Evolutionary conservation across 2,329 filamentous ascomycete genomes (phyloP), one percentile per base, ranked within the genome.

Genomic region (Exophiala sp.): DNA sequence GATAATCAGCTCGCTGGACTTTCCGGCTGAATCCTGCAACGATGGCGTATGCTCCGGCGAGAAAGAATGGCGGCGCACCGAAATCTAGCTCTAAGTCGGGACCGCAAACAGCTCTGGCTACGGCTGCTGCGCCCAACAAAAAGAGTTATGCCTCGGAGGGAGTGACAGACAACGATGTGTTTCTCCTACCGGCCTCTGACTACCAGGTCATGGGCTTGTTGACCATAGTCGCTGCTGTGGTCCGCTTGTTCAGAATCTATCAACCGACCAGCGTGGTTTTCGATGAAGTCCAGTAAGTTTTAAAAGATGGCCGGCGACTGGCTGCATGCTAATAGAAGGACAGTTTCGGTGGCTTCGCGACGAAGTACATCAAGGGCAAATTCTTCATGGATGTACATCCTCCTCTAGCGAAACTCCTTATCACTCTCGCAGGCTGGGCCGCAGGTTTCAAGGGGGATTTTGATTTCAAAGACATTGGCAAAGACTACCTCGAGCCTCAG

Each of bases 371-470:
- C 78, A 97, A 98, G 77, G 93, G 93, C 65, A 85, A 79, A 68
- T 98, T 98, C 79, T 98, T 98, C 71, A 98, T 98, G 93, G 93
- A 98, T 67, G 93, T 98, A n/a, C 93, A 98, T 67, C 93, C 93
- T 24, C 93, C 93, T 39, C 78, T 98, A 53, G 93, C 93, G 59
- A 98, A 98, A 76, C 81, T 98, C 66, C 82, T 98, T 60, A 91
- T 98, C 64, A 95, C 93, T 45, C 80, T 98, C 53, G 89, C 90
- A 57, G 93, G 91, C 61, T 98, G 86, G 83, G 71, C 96, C 57
- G 93, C 90, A 63, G 93, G 93, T 46, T 98, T 97, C 68, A 81
- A 96, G 65, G 93, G 93, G 58, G 78, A 88, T 57, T 98, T 98
- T 67, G 93, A 97, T 69, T 98, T 98, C 77, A 98, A 97, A 76